Evolutionary conservation across 169 alveolate genomes (phyloP).

Genomic region (Amoebophrya sp.): DNA sequence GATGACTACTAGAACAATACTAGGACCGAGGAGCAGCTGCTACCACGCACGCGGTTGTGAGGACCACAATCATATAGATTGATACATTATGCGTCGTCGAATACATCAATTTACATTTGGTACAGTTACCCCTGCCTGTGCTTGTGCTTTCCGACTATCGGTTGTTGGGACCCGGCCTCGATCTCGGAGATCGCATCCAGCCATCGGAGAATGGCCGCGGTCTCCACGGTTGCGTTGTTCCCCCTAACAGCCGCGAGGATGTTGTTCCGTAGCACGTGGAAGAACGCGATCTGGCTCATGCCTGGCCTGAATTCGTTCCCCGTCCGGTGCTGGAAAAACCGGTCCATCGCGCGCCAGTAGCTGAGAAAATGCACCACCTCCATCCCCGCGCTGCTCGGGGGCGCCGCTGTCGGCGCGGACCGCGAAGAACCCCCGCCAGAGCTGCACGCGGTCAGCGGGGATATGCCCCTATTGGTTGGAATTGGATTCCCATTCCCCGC

Average conservation of each 20-base stretch:
- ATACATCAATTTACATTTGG: background rate
- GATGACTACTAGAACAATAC: too few species aligned
- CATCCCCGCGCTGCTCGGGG: background rate
- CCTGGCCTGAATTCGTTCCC: background rate
- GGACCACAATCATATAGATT: too few species aligned
- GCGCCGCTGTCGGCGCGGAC: background rate
- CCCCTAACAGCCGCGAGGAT: background rate
- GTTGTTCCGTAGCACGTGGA: background rate
- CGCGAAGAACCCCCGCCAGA: too few species aligned
- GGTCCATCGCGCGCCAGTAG: background rate
- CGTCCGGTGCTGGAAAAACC: background rate
- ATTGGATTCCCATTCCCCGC: background rate
- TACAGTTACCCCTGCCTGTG: background rate
- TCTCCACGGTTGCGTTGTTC: background rate
- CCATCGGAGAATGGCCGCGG: background rate
- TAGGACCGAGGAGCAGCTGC: too few species aligned
- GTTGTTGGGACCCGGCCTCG: too few species aligned
- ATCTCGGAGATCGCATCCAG: background rate
- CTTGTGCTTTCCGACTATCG: background rate
- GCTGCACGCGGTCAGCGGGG: too few species aligned
- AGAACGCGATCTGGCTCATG: background rate
- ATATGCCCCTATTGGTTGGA: too few species aligned
- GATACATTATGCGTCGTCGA: too few species aligned
- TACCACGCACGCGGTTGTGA: too few species aligned
- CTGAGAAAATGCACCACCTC: background rate